phyloP scores from a whole-genome alignment of 2,329 filamentous ascomycete species.

The Verticillium dahliae region DNA sequence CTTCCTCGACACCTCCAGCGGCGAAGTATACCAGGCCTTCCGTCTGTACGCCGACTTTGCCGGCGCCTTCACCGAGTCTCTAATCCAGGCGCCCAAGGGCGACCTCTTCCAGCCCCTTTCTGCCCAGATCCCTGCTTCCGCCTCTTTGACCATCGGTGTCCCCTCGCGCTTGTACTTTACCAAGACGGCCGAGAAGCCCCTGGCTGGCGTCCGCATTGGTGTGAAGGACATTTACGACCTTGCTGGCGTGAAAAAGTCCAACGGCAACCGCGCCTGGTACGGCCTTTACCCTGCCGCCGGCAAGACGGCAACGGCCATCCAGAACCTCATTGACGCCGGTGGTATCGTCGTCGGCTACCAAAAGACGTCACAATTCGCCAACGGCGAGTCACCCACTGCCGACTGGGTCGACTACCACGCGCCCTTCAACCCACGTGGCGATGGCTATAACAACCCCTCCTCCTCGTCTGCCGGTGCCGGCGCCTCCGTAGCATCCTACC shows the following conservation, averaged over 20 bases:
- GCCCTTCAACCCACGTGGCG: slow-evolving; percentile 37
- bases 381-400: slow-evolving; percentile 32
- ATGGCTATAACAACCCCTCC: slow-evolving; percentile 38
- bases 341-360: slow-evolving; percentile 41
- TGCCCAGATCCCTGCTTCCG: slow-evolving; percentile 20
- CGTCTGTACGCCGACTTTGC: slow-evolving; percentile 28
- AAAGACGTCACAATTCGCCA: slow-evolving; percentile 38
- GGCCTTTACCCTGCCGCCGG: slow-evolving; percentile 41
- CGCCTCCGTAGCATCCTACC: slow-evolving; percentile 30
- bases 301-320: slow-evolving; percentile 41
- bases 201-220: slow-evolving; percentile 53
- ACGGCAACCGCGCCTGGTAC: slow-evolving; percentile 51
- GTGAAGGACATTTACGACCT: slow-evolving; percentile 59
- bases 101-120: slow-evolving; percentile 26
- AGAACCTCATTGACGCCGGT: slow-evolving; percentile 51
- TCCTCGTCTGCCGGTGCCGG: slow-evolving; percentile 26
- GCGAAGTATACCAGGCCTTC: slow-evolving; percentile 24
- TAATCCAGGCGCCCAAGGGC: slow-evolving; percentile 22
- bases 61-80: slow-evolving; percentile 21
- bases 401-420: slow-evolving; percentile 33
- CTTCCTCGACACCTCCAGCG: slow-evolving; percentile 24
- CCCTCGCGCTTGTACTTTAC: slow-evolving; percentile 55
- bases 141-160: slow-evolving; percentile 34
- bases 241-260: slow-evolving; percentile 43
- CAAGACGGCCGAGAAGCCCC: slow-evolving; percentile 43